Conservation (phyloP, 495 filamentous ascomycete species). For the Coniosporium apollinis region DNA sequence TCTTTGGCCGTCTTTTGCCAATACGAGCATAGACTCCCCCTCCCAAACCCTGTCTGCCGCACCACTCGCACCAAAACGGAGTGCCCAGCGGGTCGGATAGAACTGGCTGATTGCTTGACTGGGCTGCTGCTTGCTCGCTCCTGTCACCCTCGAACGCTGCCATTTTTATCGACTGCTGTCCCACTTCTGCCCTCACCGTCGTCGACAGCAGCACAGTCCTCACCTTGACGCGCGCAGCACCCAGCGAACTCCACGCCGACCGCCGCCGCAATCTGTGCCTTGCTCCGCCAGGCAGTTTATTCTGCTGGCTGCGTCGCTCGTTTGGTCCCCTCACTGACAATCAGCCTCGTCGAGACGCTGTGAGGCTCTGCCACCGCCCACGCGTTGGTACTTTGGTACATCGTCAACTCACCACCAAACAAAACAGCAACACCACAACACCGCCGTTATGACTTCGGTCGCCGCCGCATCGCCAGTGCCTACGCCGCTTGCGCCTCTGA, state of each 20-base stretch:
- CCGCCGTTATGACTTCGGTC: conserved; percentile 12
- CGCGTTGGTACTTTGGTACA: conserved; percentile 1
- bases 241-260: too few relatives aligned
- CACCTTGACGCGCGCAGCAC: too few relatives aligned
- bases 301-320: too few relatives aligned
- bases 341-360: too few relatives aligned
- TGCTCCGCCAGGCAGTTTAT: too few relatives aligned
- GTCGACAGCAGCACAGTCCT: conserved; percentile 1
- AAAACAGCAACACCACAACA: too few relatives aligned
- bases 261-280: too few relatives aligned
- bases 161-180: neutral
- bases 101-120: neutral
- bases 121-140: conserved; percentile 1
- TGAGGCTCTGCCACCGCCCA: too few relatives aligned
- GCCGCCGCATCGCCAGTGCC: conserved; percentile 14
- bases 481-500: conserved; percentile 11
- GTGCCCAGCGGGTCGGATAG: neutral
- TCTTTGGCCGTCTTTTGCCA: neutral
- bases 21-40: neutral
- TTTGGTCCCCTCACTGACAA: too few relatives aligned
- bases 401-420: conserved; percentile 1
- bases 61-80: neutral
- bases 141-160: conserved; percentile 3
- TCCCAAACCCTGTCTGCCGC: conserved; percentile 2
- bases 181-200: neutral